Evolutionary conservation across 768 basidiomycete genomes (phyloP).

Genomic region (Sporobolomyces roseus): DNA sequence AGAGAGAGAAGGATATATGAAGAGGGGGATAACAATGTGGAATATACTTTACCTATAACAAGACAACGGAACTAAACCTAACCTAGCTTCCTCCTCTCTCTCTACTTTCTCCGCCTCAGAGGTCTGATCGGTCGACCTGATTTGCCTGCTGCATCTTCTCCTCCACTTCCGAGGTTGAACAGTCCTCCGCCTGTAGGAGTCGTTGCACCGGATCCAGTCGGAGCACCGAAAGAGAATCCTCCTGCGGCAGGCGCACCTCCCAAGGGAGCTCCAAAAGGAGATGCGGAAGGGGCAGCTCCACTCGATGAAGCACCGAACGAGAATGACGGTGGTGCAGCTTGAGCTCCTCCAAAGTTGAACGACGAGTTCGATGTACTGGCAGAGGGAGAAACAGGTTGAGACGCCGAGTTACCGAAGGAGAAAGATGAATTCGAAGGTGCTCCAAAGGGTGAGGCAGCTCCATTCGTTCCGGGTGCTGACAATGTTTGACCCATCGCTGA

Average conservation of each 20-base stretch:
- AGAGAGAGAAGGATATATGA: too few species aligned
- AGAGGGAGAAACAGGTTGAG: not conserved
- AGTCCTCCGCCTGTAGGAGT: conserved; percentile 14
- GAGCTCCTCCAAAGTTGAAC: conserved; percentile 21
- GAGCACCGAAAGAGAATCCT: conserved; percentile 21
- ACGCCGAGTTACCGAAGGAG: not conserved
- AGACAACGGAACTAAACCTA: not conserved
- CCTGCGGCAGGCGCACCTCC: not conserved
- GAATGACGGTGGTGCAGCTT: conserved; percentile 4
- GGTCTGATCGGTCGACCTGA: conserved; percentile 12
- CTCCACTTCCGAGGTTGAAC: conserved; percentile 31
- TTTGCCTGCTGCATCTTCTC: conserved; percentile 10
- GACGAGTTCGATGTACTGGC: conserved; percentile 1
- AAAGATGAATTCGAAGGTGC: conserved; percentile 1
- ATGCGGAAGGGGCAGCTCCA: not conserved
- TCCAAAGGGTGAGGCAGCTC: not conserved
- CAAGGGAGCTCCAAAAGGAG: conserved; percentile 2
- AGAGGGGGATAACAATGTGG: not conserved
- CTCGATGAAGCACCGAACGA: conserved; percentile 7
- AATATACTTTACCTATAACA: not conserved
- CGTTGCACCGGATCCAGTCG: conserved; percentile 1
- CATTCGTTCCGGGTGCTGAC: conserved; percentile 8
- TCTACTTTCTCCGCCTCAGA: not conserved
- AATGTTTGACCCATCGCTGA: conserved; percentile 17
- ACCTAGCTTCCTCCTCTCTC: too few species aligned